Evolutionary conservation across 2,329 filamentous ascomycete genomes (phyloP).

Genomic region (Dactylellina leptospora): DNA sequence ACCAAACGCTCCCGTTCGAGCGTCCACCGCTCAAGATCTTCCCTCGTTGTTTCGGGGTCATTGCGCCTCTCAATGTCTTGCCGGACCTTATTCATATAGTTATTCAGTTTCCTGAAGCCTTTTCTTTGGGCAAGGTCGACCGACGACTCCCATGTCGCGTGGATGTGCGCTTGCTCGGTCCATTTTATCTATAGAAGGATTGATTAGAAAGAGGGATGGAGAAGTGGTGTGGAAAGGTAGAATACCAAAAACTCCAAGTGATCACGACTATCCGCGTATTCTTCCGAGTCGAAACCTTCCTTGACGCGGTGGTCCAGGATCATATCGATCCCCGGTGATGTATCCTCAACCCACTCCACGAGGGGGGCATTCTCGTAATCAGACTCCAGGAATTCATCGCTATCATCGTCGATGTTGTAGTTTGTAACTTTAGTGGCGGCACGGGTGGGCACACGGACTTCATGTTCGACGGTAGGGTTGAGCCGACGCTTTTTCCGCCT

Average conservation of each 20-base stretch:
- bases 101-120: constrained; percentile 88
- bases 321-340: constrained; percentile 79
- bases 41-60: constrained; percentile 83
- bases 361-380: constrained; percentile 60
- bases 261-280: constrained; percentile 63
- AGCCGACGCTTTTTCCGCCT: constrained; percentile 72
- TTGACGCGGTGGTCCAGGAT: constrained; percentile 86
- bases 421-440: constrained; percentile 78
- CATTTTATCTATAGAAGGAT: constrained; percentile 80
- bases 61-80: constrained; percentile 77
- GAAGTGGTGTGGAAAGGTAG: constrained; percentile 24
- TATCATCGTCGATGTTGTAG: constrained; percentile 70
- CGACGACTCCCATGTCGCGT: constrained; percentile 92
- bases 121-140: constrained; percentile 78
- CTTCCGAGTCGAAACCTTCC: constrained; percentile 67
- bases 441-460: constrained; percentile 90
- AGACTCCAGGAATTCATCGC: constrained; percentile 63
- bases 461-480: constrained; percentile 72
- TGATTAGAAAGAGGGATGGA: constrained; percentile 18
- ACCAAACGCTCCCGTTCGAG: constrained; percentile 92
- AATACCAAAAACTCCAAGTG: constrained; percentile 81
- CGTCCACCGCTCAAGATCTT: constrained; percentile 71
- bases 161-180: constrained; percentile 93
- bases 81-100: constrained; percentile 88
- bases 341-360: constrained; percentile 61